A percentile compares a stretch with the other conserved stretches of the same genome.
These are phyloP conservation scores for Lentinula novae-zelandiae DNA, from an alignment of 1,284 basidiomycete species.

Conservation along the genomic window DNA sequence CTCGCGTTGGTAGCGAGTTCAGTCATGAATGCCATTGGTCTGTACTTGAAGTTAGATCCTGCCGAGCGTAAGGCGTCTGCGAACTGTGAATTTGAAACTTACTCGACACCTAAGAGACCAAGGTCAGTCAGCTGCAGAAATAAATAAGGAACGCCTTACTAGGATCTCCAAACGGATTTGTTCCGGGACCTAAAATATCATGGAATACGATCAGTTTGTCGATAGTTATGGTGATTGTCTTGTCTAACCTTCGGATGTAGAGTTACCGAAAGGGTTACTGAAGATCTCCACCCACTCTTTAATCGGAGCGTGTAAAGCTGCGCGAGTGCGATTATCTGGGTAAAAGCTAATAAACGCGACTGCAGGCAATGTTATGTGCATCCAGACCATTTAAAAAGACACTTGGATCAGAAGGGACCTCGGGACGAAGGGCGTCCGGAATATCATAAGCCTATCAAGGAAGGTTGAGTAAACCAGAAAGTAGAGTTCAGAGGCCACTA, in stretches of 20 bases:
- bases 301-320: constrained; percentile 68
- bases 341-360: not conserved
- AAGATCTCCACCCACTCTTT: constrained; percentile 50
- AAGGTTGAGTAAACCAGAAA: not conserved
- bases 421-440: constrained; percentile 49
- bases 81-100: not conserved
- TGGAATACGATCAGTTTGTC: not conserved
- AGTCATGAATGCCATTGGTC: constrained; percentile 60
- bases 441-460: constrained; percentile 44
- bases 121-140: not conserved
- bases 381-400: constrained; percentile 59
- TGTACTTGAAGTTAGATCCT: constrained; percentile 23
- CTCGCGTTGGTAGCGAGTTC: constrained; percentile 64
- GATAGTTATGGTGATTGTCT: constrained; percentile 37
- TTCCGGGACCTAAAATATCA: not conserved
- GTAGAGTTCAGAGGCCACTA: constrained; percentile 1
- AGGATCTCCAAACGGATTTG: constrained; percentile 10
- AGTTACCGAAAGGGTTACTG: constrained; percentile 47
- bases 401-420: constrained; percentile 40
- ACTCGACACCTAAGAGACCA: not conserved
- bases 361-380: not conserved
- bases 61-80: not conserved
- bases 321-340: constrained; percentile 46
- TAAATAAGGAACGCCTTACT: not conserved
- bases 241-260: constrained; percentile 17